Evolutionary conservation across 768 basidiomycete species (phyloP).

Genomic region (Tricholoma bakamatsutake): DNA sequence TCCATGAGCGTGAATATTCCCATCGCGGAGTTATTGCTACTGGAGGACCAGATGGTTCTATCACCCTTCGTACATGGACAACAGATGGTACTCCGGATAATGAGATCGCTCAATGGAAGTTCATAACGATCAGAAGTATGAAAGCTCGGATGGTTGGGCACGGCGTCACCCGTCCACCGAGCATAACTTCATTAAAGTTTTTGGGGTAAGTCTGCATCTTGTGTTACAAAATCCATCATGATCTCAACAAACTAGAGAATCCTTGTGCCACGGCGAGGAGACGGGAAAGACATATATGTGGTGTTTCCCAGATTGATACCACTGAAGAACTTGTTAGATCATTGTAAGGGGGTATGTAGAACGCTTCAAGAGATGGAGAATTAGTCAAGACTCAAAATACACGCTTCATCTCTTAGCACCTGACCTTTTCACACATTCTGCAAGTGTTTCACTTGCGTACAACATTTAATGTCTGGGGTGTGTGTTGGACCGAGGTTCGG

Average conservation of each 20-base stretch:
- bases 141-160: conserved; percentile 40
- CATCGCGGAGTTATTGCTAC: conserved; percentile 74
- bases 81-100: conserved; percentile 66
- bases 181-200: conserved; percentile 77
- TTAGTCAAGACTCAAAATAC: too few species aligned
- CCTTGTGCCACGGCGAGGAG: conserved; percentile 21
- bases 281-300: conserved; percentile 22
- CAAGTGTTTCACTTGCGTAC: too few species aligned
- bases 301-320: conserved; percentile 17
- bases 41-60: conserved; percentile 68
- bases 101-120: conserved; percentile 68
- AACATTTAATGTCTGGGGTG: too few species aligned
- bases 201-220: conserved; percentile 49
- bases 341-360: too few species aligned
- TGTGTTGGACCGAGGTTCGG: too few species aligned
- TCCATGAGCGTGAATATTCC: conserved; percentile 87
- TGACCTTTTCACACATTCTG: too few species aligned
- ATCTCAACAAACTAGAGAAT: conserved; percentile 11
- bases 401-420: too few species aligned
- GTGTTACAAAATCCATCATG: background rate
- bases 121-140: conserved; percentile 64
- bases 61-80: conserved; percentile 81
- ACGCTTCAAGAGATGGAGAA: too few species aligned
- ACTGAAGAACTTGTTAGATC: too few species aligned
- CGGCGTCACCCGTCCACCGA: conserved; percentile 39